Percentiles rank a stretch among this genome's conserved stretches.
These are phyloP conservation scores for Pisolithus thermaeus DNA, from an alignment of 1,284 basidiomycete genomes.

Conservation along the genomic window DNA sequence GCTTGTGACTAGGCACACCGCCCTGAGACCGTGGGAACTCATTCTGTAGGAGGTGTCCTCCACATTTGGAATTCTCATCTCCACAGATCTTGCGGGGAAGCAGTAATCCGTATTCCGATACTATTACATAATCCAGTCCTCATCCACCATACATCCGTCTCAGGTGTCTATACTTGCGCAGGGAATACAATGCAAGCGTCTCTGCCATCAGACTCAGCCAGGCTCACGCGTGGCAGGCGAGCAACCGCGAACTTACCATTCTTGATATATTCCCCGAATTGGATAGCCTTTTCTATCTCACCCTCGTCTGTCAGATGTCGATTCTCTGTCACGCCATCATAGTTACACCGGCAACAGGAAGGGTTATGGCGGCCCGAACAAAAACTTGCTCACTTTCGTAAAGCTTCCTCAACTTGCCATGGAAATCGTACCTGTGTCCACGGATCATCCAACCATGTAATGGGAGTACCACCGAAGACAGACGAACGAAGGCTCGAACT, in stretches of 20 bases:
- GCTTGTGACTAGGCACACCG: no score
- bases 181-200: constrained; percentile 78
- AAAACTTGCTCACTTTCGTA: constrained; percentile 56
- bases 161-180: constrained; percentile 83
- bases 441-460: background rate
- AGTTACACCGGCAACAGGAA: background rate
- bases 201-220: constrained; percentile 42
- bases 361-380: background rate
- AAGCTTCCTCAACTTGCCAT: constrained; percentile 59
- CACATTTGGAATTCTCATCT: background rate
- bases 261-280: constrained; percentile 82
- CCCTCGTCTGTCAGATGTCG: constrained; percentile 59
- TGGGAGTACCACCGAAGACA: constrained; percentile 9
- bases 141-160: constrained; percentile 54
- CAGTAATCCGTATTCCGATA: no score
- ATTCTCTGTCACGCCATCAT: constrained; percentile 50
- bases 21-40: no score
- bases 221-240: background rate
- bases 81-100: background rate
- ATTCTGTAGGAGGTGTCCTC: background rate
- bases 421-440: constrained; percentile 61
- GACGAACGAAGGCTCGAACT: constrained; percentile 70
- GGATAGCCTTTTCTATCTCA: constrained; percentile 75
- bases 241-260: constrained; percentile 54
- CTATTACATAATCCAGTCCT: background rate